Base-by-base conservation (phyloP, 2,329 filamentous ascomycete genomes). In the Aspergillus novoparasiticus region DNA sequence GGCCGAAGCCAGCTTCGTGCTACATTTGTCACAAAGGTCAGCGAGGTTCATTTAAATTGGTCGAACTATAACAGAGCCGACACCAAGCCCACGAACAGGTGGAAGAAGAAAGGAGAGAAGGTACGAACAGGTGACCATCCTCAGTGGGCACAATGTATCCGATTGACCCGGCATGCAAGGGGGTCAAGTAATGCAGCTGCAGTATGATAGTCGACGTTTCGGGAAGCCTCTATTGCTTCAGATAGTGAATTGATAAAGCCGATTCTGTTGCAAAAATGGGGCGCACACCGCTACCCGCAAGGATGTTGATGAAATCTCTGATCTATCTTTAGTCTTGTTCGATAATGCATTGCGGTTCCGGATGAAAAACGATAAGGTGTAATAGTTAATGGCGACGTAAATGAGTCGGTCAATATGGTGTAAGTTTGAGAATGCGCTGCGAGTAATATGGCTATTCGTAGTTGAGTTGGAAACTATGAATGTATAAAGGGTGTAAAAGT, bases 221-320 rank as follows among this genome's bases (percentile, higher is more conserved):
- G n/a, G 51, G 21, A 55, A 55, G 21, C n/a, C 34, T 26, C 51
- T 55, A 19, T 6, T 28, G 54, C 60, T 58, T 62, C 59, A 62
- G 60, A 55, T 4, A 57, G 48, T 46, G 16, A 39, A 19, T 41
- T 53, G 59, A 60, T 48, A 19, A 48, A 36, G 23, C 26, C 11
- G 30, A n/a, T n/a, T 46, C 3, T 21, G 30, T 53, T 58, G 39
- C 41, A 34, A 19, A 19, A 36, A 43, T 14, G 58, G 43, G 45
- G 64, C 60, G 67, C 63, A 68, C 65, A 67, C 65, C 62, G 61
- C 64, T 68, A 68, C 56, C 67, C 64, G 51, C 63, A 67, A 59
- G 63, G 62, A 62, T 61, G 58, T 59, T 63, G 63, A 50, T 63
- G 66, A 58, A 64, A 60, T n/a, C 36, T 39, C 30, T 62, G 59